A percentile compares a stretch with the other conserved stretches of the same genome.
Conservation (phyloP, 1,139 yeast genomes). For the Saccharomyces uvarum region DNA sequence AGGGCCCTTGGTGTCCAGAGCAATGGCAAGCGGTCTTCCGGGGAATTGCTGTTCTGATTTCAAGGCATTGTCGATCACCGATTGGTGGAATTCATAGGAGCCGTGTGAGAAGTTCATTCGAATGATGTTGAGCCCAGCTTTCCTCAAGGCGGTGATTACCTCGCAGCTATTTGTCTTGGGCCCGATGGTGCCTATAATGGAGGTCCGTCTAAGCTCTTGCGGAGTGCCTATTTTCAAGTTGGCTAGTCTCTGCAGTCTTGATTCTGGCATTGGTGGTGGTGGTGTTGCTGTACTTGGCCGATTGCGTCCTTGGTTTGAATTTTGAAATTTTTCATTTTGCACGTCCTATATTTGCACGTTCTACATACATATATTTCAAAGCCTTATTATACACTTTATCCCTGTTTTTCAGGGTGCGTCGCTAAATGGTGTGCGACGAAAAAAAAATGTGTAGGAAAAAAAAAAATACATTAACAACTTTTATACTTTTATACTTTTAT, state of each 20-base stretch:
- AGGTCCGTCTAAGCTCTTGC: constrained; percentile 81
- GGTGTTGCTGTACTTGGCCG: not conserved
- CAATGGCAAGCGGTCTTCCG: constrained; percentile 97
- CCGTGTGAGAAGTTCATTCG: constrained; percentile 99
- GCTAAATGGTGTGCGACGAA: not conserved
- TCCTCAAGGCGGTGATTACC: constrained; percentile 76
- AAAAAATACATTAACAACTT: not conserved
- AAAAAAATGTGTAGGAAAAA: not conserved
- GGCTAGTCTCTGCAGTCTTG: constrained; percentile 68
- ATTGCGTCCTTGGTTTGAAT: not conserved
- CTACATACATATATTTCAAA: not conserved
- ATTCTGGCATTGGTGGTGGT: constrained; percentile 21
- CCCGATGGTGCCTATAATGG: constrained; percentile 96
- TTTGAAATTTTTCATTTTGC: not conserved
- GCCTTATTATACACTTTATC: not conserved
- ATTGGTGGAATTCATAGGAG: constrained; percentile 90
- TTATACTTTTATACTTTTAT: not conserved
- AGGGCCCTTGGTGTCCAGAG: constrained; percentile 98
- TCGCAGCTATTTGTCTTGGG: constrained; percentile 94
- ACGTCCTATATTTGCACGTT: not conserved
- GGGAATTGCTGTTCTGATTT: constrained; percentile 82
- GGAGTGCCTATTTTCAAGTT: constrained; percentile 73
- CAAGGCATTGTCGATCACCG: constrained; percentile 92
- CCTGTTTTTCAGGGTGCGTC: not conserved
- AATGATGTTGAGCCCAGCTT: constrained; percentile 93